Evolutionary conservation across 78 protist genomes (phyloP), one percentile per base, ranked within the genome.

Genomic region (Tieghemostelium lacteum): DNA sequence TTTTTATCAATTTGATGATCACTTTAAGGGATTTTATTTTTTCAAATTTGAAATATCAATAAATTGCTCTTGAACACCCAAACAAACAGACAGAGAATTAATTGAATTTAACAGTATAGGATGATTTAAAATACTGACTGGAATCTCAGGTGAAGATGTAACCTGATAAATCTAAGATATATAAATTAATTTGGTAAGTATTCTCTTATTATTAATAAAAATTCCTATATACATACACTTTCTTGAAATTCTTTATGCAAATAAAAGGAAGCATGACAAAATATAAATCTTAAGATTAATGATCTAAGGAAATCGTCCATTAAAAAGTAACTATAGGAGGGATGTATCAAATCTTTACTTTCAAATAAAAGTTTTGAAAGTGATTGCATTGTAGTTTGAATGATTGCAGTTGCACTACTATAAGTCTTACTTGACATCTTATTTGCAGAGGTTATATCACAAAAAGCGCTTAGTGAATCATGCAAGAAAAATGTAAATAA

Each of bases 381-480:
- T 24, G 7, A 31, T 1, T 39, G 45, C 28, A 64, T 49, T 36
- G 75, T 52, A 24, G 55, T 26, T 57, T 71, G 75, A 33, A 60
- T 71, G 2, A 86, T 70, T 8, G 62, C 20, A 24, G 33, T 40
- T 31, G 37, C n/a, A 14, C 26, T 60, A 14, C 31, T 29, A 58
- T 63, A 55, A 28, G 22, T 40, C 49, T 69, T 66, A 4, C 57
- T 12, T 24, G 77, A 45, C 16, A 83, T 69, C 50, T 83, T 83
- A 42, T 58, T 58, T 2, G 55, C 61, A 19, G 70, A 26, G 3
- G 89, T 54, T 22, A 58, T 36, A 54, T 73, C 86, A 70, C 86
- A 88, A 54, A 88, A 76, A 39, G 94, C 94, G 26, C 88, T 39
- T 17, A 88, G 17, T 65, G 94, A 87, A 26, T 75, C 86, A 71